These are phyloP conservation scores for Penicillium nordicum DNA, from an alignment of 2,329 filamentous ascomycete species.

Conservation along the genomic window DNA sequence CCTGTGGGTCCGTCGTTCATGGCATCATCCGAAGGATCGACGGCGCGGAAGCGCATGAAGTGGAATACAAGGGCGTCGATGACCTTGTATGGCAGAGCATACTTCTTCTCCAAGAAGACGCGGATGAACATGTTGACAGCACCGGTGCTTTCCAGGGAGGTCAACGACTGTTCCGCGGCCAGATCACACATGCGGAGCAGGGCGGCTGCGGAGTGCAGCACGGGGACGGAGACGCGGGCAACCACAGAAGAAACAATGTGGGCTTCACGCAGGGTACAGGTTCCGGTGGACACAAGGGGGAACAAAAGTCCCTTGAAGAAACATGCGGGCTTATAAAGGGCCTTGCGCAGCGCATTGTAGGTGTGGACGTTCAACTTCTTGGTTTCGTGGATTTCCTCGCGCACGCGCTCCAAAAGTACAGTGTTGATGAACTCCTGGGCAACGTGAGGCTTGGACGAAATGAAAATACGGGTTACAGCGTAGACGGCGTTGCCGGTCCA, in stretches of 20 bases:
- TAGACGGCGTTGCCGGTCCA: constrained; percentile 80
- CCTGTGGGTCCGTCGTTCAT: constrained; percentile 42
- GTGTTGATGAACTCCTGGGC: constrained; percentile 83
- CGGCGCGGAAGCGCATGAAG: constrained; percentile 81
- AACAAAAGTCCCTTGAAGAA: constrained; percentile 98
- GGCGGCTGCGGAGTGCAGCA: constrained; percentile 87
- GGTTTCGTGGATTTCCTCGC: constrained; percentile 87
- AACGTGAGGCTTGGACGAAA: constrained; percentile 73
- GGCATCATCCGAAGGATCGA: constrained; percentile 55
- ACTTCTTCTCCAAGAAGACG: constrained; percentile 91
- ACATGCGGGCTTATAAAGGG: constrained; percentile 86
- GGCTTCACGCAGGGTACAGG: constrained; percentile 89
- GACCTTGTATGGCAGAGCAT: constrained; percentile 90
- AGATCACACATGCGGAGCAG: constrained; percentile 92
- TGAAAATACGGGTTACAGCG: constrained; percentile 88
- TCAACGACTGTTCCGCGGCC: constrained; percentile 78
- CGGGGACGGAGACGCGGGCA: constrained; percentile 78
- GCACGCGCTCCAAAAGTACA: constrained; percentile 83
- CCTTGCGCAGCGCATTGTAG: constrained; percentile 90
- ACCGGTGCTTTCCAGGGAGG: constrained; percentile 76
- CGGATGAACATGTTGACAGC: constrained; percentile 95
- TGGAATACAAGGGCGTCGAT: constrained; percentile 95
- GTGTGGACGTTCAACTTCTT: constrained; percentile 95
- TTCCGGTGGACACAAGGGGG: constrained; percentile 76
- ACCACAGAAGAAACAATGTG: constrained; percentile 87